These are phyloP conservation scores for Ilex asprella DNA, from an alignment of 257 asterid species.

Conservation along the genomic window DNA sequence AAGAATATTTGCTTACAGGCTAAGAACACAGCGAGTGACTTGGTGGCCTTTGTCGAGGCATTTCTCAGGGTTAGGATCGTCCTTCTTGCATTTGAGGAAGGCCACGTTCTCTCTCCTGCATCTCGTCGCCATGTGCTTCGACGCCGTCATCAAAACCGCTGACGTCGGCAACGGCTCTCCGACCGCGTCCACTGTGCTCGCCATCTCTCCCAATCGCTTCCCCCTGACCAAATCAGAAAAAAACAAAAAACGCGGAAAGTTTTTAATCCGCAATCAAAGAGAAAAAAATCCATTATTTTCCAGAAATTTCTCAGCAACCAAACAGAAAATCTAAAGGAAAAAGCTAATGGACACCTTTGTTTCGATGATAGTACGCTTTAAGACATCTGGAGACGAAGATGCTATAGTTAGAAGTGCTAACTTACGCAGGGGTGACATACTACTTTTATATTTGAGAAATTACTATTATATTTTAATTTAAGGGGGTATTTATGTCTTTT, in stretches of 20 bases:
- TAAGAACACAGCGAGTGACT: conserved; percentile 72
- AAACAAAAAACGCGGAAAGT: neutral
- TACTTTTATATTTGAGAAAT: no score
- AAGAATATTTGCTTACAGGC: conserved; percentile 43
- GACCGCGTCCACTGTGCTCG: conserved; percentile 35
- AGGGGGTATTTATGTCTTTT: conserved; percentile 12
- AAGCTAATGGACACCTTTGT: neutral
- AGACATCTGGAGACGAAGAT: no score
- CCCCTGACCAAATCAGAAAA: neutral
- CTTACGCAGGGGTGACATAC: no score
- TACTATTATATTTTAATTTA: no score
- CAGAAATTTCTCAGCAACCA: neutral
- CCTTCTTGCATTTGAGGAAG: conserved; percentile 72
- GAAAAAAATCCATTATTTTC: neutral
- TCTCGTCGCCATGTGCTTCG: conserved; percentile 61
- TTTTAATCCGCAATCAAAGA: neutral
- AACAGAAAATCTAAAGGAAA: neutral
- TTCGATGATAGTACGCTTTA: no score
- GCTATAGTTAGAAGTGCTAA: no score
- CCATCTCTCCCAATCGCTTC: conserved; percentile 30
- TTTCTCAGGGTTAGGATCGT: conserved; percentile 75
- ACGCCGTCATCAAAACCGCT: conserved; percentile 59
- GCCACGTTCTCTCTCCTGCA: conserved; percentile 69
- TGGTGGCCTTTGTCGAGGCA: conserved; percentile 75
- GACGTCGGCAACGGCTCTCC: conserved; percentile 70